A percentile compares a stretch with the other conserved stretches of the same genome.
Evolutionary conservation across 306 rosid genomes (phyloP).

Genomic region (Prunus mume): DNA sequence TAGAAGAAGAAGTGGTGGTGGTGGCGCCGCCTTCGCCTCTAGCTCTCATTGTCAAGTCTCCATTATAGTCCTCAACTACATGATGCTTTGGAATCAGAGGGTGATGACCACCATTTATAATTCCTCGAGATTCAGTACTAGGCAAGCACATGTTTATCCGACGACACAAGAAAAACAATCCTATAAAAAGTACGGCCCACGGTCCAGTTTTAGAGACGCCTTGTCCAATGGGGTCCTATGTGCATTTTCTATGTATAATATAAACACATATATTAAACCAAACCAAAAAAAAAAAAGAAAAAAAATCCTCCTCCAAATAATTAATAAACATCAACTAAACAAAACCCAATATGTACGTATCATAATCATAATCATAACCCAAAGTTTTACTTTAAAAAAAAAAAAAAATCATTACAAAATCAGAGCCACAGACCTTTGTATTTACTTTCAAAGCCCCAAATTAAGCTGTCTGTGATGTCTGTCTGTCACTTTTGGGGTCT

Average conservation of each 20-base stretch:
- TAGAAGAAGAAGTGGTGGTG: neutral
- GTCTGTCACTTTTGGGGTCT: constrained; percentile 3
- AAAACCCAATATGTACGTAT: neutral
- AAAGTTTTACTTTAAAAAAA: neutral
- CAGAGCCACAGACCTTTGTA: neutral
- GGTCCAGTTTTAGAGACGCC: constrained; percentile 31
- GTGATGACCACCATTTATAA: constrained; percentile 47
- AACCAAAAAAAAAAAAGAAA: neutral
- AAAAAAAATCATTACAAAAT: neutral
- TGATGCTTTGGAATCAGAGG: constrained; percentile 35
- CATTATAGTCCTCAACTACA: constrained; percentile 27
- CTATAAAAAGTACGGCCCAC: constrained; percentile 2
- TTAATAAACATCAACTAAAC: neutral
- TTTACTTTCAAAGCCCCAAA: constrained; percentile 3
- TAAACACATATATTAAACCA: neutral
- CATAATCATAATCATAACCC: neutral
- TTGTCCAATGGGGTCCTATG: constrained; percentile 13
- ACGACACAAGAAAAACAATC: constrained; percentile 14
- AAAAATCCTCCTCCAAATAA: neutral
- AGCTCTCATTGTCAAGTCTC: constrained; percentile 39
- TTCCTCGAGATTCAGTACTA: constrained; percentile 66
- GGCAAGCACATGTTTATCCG: constrained; percentile 55
- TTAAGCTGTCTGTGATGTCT: neutral
- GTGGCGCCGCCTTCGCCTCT: constrained; percentile 19
- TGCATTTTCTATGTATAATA: no score